Conservation (phyloP, 306 rosid species). For the Abrus pulchellus region DNA sequence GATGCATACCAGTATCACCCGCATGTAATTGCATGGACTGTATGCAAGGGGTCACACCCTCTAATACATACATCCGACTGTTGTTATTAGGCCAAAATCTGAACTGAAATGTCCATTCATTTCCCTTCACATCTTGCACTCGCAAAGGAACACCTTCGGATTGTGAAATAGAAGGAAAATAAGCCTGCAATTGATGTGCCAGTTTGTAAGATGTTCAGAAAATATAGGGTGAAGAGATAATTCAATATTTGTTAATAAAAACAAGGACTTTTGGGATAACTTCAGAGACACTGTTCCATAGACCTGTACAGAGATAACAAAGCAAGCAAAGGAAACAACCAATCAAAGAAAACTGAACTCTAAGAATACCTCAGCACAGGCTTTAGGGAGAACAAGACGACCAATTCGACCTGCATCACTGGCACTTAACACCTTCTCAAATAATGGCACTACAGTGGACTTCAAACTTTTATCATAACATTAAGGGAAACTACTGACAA, state of each 20-base stretch:
- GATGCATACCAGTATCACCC: conserved; percentile 92
- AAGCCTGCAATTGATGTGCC: conserved; percentile 71
- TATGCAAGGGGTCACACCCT: conserved; percentile 99
- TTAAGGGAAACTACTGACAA: conserved; percentile 64
- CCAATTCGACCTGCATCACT: conserved; percentile 99
- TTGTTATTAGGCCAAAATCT: conserved; percentile 99
- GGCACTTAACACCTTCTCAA: conserved; percentile 97
- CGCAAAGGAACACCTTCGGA: conserved; percentile 95
- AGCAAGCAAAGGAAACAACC: conserved; percentile 21
- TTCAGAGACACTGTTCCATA: conserved; percentile 15
- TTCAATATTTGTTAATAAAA: neutral
- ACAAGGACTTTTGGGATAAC: neutral
- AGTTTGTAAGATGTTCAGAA: conserved; percentile 40
- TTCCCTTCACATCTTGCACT: conserved; percentile 92
- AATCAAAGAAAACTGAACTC: conserved; percentile 25
- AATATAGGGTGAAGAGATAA: conserved; percentile 24
- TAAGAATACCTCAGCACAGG: conserved; percentile 93
- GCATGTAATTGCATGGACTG: conserved; percentile 91
- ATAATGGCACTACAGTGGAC: conserved; percentile 89
- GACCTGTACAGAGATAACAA: conserved; percentile 12
- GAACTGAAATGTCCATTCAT: conserved; percentile 98
- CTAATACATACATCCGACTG: conserved; percentile 98
- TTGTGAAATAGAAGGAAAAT: conserved; percentile 89
- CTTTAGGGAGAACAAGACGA: conserved; percentile 98
- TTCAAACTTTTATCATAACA: conserved; percentile 73